Conservation (phyloP, 345 rosid genomes). For the Punica granatum region DNA sequence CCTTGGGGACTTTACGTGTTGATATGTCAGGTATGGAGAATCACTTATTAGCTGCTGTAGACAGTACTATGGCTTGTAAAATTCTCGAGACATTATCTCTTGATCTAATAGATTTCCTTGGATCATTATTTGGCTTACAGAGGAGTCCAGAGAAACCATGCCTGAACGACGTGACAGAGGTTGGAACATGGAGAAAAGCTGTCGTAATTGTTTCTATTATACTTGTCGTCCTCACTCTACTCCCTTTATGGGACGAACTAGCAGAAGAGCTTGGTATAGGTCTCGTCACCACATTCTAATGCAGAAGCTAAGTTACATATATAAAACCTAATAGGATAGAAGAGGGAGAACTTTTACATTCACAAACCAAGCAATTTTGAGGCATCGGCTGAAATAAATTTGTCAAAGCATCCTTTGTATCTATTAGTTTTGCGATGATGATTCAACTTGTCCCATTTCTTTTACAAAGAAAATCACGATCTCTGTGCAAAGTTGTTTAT, state of each 20-base stretch:
- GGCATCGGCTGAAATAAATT: not conserved
- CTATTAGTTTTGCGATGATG: not conserved
- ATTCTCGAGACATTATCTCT: not conserved
- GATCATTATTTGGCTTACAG: constrained; percentile 20
- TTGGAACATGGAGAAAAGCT: constrained; percentile 86
- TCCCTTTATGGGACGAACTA: constrained; percentile 89
- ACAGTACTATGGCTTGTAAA: not conserved
- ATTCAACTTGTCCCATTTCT: not conserved
- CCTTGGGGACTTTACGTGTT: constrained; percentile 93
- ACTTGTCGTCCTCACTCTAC: constrained; percentile 61
- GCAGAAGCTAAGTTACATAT: not conserved
- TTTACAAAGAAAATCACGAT: not conserved
- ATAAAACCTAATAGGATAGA: not conserved
- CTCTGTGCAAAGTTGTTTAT: too few relatives aligned
- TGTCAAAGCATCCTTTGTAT: not conserved
- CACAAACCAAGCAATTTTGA: not conserved
- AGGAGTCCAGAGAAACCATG: constrained; percentile 89
- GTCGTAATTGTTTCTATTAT: constrained; percentile 43
- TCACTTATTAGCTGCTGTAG: not conserved
- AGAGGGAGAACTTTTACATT: not conserved
- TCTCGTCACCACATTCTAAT: constrained; percentile 61
- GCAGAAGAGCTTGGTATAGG: constrained; percentile 96
- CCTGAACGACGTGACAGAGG: constrained; percentile 85
- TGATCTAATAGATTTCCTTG: not conserved
- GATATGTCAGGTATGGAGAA: constrained; percentile 71